These are phyloP conservation scores for Zea luxurians DNA, from an alignment of 176 grass and related monocot species.

Conservation along the genomic window DNA sequence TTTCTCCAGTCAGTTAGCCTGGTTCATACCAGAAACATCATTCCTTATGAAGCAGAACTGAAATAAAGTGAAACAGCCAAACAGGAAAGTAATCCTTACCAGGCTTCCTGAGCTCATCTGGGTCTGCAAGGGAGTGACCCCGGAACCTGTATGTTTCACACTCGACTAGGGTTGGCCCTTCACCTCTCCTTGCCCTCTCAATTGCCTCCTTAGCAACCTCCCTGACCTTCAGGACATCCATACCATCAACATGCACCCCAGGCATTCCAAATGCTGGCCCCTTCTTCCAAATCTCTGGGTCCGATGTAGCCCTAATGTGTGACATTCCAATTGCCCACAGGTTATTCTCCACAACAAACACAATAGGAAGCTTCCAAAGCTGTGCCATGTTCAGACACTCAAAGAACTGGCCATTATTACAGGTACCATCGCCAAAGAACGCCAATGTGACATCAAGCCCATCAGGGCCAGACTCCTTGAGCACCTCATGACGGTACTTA, in stretches of 20 bases:
- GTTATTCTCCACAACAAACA: conserved; percentile 99
- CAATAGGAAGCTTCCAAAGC: conserved; percentile 92
- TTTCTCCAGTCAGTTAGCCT: conserved; percentile 14
- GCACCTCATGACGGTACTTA: conserved; percentile 92
- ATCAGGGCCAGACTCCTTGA: conserved; percentile 78
- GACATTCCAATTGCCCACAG: conserved; percentile 96
- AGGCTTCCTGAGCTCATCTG: conserved; percentile 83
- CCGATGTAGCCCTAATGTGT: conserved; percentile 71
- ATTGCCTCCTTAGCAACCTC: conserved; percentile 91
- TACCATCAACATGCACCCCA: conserved; percentile 83
- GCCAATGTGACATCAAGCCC: conserved; percentile 85
- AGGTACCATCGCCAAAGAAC: conserved; percentile 96
- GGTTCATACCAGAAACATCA: not conserved
- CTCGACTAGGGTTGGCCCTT: conserved; percentile 90
- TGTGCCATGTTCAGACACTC: conserved; percentile 99
- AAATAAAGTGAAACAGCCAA: conserved; percentile 1
- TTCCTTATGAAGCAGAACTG: not conserved
- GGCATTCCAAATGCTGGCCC: conserved; percentile 94
- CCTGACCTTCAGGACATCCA: conserved; percentile 95
- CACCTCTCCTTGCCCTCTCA: conserved; percentile 87
- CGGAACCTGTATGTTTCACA: conserved; percentile 88
- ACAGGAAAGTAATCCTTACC: conserved; percentile 45
- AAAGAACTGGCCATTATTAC: conserved; percentile 96
- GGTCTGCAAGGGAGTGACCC: conserved; percentile 88
- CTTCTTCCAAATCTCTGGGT: conserved; percentile 95